Percentiles rank a stretch among this genome's conserved stretches.
Conservation (phyloP, 306 rosid genomes). For the Vicia faba region DNA sequence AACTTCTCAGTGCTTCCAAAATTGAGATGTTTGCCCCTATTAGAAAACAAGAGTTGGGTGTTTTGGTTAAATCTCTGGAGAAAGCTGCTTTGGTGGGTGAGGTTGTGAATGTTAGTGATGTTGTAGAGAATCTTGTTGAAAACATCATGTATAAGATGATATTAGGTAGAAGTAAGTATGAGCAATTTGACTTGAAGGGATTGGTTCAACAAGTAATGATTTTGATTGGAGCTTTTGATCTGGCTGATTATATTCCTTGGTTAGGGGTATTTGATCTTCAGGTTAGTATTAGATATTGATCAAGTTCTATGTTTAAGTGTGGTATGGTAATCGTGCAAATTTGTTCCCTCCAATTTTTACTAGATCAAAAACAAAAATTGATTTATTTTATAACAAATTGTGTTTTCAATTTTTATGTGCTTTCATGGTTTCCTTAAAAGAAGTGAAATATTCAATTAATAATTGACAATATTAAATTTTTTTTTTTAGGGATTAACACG, state of each 20-base stretch:
- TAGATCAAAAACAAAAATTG: too few species aligned
- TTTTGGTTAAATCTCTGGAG: not conserved
- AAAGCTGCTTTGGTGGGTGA: not conserved
- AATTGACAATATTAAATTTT: not conserved
- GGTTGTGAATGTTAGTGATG: conserved; percentile 12
- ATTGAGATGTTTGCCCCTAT: conserved; percentile 23
- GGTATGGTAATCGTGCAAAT: too few species aligned
- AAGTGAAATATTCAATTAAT: not conserved
- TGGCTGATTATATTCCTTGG: conserved; percentile 37
- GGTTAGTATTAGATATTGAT: not conserved
- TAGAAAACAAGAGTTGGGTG: conserved; percentile 21
- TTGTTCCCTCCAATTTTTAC: too few species aligned
- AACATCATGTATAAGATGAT: conserved; percentile 22
- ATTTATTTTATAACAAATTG: too few species aligned
- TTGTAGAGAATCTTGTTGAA: conserved; percentile 1
- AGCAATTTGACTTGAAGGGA: conserved; percentile 19
- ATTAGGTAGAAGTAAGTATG: conserved; percentile 13
- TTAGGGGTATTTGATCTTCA: conserved; percentile 18
- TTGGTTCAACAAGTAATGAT: not conserved
- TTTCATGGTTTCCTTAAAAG: not conserved
- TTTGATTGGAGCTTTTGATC: conserved; percentile 8
- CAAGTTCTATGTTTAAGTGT: too few species aligned
- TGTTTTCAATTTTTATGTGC: not conserved
- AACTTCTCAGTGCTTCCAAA: conserved; percentile 29
- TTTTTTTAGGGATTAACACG: conserved; percentile 1